Base-by-base conservation (phyloP, 169 alveolate genomes). In the Eimeria acervulina region DNA sequence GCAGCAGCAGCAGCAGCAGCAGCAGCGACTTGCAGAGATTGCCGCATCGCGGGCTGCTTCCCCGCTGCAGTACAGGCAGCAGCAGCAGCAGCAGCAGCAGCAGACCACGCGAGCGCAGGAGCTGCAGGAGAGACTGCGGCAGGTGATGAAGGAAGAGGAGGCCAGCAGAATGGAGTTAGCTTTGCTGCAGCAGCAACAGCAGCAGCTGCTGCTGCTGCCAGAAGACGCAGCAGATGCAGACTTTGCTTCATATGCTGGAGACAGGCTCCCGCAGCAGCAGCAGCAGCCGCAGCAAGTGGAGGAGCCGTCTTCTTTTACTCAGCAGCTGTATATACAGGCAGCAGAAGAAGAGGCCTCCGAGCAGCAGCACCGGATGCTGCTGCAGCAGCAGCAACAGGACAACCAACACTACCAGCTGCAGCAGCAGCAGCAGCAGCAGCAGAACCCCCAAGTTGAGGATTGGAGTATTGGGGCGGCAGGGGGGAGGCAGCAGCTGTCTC, bases 251-350 rank as follows among this genome's bases (percentile, higher is more conserved):
- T 78, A 38, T 78, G 63, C 38, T 4, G 55, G 42, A 28, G 66
- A 78, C 15, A 13, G 36, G 19, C 17, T 23, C 26, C 89, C 59
- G 2, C 66, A 21, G 52, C 89, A 78, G 66, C 85, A 74, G 85
- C 85, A 74, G 59, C 59, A 1, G 59, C 52, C 47, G 51, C 85
- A 78, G 89, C 89, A 78, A 23, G 89, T 78, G 6, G 89, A 78
- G 21, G 89, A 78, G 63, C 89, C 89, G n/a, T 78, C 89, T 13
- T 78, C 89, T 15, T 40, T 78, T 23, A 78, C 89, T 2, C 89
- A 78, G 89, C 89, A 78, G 89, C 89, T 78, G 89, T 78, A 78
- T 44, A 78, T 78, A 31, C 89, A 42, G 63, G 89, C 89, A 42
- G 89, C 89, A 36, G 89, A 36, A 36, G 89, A 78, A 55, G 89